These are phyloP conservation scores for Letharia lupina DNA, from an alignment of 495 filamentous ascomycete species.

Conservation along the genomic window DNA sequence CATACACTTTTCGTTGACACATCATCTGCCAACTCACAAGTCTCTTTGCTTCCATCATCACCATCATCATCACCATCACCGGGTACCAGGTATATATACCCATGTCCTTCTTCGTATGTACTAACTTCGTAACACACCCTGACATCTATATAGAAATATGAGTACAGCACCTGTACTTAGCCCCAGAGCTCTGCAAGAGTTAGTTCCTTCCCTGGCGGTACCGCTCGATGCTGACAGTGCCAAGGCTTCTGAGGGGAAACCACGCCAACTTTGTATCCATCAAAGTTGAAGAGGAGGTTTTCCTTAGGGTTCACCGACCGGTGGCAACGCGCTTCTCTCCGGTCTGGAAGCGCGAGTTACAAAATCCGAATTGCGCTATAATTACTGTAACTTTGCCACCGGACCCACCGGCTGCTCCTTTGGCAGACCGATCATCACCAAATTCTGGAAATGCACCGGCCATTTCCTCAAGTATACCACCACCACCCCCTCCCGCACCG, in stretches of 20 bases:
- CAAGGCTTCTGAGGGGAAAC: background rate
- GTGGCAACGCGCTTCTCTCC: background rate
- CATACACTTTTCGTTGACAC: background rate
- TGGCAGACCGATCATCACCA: background rate
- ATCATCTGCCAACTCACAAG: background rate
- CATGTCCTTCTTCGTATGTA: background rate
- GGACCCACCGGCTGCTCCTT: background rate
- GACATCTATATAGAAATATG: background rate
- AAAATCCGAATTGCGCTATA: fast-evolving
- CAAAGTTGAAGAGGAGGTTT: background rate
- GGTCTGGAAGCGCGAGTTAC: background rate
- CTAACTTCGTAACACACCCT: too few species aligned
- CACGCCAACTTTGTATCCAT: background rate
- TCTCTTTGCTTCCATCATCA: too few species aligned
- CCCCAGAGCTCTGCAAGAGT: background rate
- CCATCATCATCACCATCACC: too few species aligned
- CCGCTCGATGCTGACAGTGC: background rate
- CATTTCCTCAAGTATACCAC: too few species aligned
- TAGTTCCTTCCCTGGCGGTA: background rate
- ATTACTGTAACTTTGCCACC: background rate
- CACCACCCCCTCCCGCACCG: too few species aligned
- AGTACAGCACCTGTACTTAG: background rate
- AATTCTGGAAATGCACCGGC: background rate
- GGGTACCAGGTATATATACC: background rate
- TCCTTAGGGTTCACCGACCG: background rate